Evolutionary conservation across 306 rosid species (phyloP).

Genomic region (Trifolium fragiferum): DNA sequence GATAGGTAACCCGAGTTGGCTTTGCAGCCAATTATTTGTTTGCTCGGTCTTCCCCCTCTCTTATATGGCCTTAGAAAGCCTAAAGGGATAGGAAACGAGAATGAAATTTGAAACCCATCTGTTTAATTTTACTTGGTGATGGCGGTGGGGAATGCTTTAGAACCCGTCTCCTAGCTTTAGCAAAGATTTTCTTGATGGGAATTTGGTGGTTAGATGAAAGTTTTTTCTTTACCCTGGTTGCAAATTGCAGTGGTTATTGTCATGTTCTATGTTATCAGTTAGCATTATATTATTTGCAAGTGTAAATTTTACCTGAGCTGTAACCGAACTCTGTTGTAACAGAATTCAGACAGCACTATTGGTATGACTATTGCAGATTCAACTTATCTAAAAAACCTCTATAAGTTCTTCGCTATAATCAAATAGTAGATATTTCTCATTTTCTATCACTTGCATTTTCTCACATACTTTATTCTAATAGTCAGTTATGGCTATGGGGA

Average conservation of each 20-base stretch:
- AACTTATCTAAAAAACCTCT: conserved; percentile 14
- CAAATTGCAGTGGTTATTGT: neutral
- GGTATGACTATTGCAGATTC: conserved; percentile 1
- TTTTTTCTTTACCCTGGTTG: conserved; percentile 17
- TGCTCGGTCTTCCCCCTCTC: conserved; percentile 17
- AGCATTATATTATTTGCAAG: neutral
- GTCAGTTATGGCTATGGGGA: conserved; percentile 20
- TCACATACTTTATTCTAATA: neutral
- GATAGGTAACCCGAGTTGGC: conserved; percentile 12
- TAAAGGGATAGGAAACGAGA: conserved; percentile 22
- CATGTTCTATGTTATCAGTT: conserved; percentile 14
- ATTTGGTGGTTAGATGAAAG: conserved; percentile 26
- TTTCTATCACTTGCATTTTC: neutral
- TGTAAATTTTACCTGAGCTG: conserved; percentile 9
- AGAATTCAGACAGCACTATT: conserved; percentile 1
- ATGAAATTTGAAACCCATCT: conserved; percentile 34
- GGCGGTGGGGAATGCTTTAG: conserved; percentile 1
- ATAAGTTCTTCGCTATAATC: neutral
- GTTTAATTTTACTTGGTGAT: conserved; percentile 26
- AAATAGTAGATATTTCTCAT: neutral
- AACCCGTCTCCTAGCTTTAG: neutral
- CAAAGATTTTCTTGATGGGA: conserved; percentile 27
- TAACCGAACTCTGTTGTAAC: neutral
- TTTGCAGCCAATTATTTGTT: conserved; percentile 40
- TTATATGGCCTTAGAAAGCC: conserved; percentile 17